Evolutionary conservation across 73 alveolate genomes (phyloP).

Genomic region (Durusdinium trenchii): DNA sequence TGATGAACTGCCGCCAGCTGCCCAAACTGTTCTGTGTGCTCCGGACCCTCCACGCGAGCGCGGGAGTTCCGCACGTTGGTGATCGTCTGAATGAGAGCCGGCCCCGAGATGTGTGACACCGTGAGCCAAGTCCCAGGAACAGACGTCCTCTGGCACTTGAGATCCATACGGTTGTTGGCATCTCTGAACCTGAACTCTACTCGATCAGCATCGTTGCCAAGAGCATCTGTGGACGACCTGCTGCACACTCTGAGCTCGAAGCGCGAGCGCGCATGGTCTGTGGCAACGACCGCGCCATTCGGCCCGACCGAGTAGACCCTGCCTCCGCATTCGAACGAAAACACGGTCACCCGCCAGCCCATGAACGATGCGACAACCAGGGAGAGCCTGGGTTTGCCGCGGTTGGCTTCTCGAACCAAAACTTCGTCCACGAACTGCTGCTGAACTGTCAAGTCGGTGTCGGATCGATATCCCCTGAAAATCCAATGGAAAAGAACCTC

Average conservation of each 20-base stretch:
- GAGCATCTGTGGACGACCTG: neutral
- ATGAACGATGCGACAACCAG: neutral
- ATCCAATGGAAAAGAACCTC: conserved; percentile 33
- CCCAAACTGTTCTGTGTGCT: neutral
- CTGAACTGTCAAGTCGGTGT: conserved; percentile 20
- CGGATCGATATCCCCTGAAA: neutral
- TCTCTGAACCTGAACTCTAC: conserved; percentile 26
- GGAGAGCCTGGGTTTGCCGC: neutral
- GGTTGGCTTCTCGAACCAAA: neutral
- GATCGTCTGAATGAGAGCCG: conserved; percentile 6
- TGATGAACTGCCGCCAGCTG: neutral
- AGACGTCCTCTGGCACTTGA: neutral
- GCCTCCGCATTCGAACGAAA: neutral
- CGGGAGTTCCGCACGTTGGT: neutral
- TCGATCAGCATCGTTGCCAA: conserved; percentile 24
- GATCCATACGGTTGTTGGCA: conserved; percentile 5
- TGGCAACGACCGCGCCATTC: neutral
- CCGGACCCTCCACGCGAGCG: neutral
- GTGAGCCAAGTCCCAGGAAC: no score
- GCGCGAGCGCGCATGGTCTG: no score
- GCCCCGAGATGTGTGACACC: conserved; percentile 52
- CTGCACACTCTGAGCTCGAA: neutral
- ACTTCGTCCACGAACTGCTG: neutral
- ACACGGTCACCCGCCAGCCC: neutral
- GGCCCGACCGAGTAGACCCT: no score